These are phyloP conservation scores for Bipolaris sorokiniana DNA, from an alignment of 2,329 filamentous ascomycete species.

Conservation along the genomic window DNA sequence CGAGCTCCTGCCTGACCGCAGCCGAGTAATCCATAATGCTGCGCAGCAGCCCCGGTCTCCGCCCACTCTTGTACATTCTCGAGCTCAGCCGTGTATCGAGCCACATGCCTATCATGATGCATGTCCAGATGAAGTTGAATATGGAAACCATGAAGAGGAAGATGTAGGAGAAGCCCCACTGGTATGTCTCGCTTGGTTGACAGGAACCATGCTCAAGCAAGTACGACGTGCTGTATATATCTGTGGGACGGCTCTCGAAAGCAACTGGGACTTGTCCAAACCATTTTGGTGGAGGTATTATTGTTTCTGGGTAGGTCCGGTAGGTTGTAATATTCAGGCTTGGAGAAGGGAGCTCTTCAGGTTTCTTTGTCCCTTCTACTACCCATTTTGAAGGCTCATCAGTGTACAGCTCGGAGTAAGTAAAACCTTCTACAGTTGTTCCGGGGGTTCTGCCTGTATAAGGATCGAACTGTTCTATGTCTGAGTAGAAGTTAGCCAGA, in stretches of 20 bases:
- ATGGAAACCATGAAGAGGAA: conserved; percentile 46
- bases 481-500: neutral
- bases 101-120: conserved; percentile 46
- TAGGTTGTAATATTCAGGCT: conserved; percentile 6
- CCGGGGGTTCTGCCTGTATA: neutral
- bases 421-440: neutral
- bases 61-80: conserved; percentile 39
- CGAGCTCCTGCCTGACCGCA: conserved; percentile 39
- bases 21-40: conserved; percentile 37
- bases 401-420: neutral
- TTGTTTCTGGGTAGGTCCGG: neutral
- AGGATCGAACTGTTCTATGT: neutral
- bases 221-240: conserved; percentile 25
- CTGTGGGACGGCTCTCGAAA: conserved; percentile 18
- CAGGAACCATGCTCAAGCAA: conserved; percentile 35
- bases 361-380: neutral
- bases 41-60: conserved; percentile 37
- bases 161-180: conserved; percentile 47
- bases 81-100: conserved; percentile 35
- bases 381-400: neutral
- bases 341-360: neutral
- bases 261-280: neutral
- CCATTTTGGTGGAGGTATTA: neutral
- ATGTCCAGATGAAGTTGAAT: conserved; percentile 43
- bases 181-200: conserved; percentile 41